Evolutionary conservation across 129 eudicot species (phyloP).

Genomic region (Arctium minus): DNA sequence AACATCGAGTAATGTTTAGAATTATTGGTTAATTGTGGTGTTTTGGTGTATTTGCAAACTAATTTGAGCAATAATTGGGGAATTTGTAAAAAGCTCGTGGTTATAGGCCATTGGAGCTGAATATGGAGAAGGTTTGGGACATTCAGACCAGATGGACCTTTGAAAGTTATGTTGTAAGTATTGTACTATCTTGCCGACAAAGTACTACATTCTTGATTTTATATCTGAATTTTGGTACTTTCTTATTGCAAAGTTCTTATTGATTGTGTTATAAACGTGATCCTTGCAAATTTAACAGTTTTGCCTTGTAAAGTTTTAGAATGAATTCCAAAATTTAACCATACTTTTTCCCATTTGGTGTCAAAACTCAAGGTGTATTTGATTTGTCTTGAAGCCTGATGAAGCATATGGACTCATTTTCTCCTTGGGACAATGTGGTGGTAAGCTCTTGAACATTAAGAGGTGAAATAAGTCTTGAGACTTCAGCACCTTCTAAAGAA

Average conservation of each 20-base stretch:
- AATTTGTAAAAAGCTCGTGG: neutral
- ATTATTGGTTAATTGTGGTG: neutral
- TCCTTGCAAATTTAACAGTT: no score
- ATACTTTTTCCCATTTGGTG: neutral
- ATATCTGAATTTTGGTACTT: neutral
- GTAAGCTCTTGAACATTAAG: slow-evolving; percentile 29
- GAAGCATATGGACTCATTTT: slow-evolving; percentile 94
- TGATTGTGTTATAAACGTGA: no score
- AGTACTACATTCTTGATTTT: neutral
- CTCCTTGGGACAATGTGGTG: slow-evolving; percentile 94
- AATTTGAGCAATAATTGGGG: neutral
- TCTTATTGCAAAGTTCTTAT: no score
- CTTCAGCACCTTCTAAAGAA: no score
- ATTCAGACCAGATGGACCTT: slow-evolving; percentile 81
- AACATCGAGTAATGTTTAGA: neutral
- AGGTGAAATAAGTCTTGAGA: no score
- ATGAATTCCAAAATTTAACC: no score
- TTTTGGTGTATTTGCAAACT: neutral
- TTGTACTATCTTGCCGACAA: neutral
- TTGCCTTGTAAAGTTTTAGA: no score
- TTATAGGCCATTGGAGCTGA: slow-evolving; percentile 92
- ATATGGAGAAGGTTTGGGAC: slow-evolving; percentile 96
- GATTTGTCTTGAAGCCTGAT: slow-evolving; percentile 96
- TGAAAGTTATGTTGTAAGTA: slow-evolving; percentile 85
- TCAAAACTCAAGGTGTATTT: neutral